Conservation (phyloP, 1,284 basidiomycete genomes). For the Tilletia caries region DNA sequence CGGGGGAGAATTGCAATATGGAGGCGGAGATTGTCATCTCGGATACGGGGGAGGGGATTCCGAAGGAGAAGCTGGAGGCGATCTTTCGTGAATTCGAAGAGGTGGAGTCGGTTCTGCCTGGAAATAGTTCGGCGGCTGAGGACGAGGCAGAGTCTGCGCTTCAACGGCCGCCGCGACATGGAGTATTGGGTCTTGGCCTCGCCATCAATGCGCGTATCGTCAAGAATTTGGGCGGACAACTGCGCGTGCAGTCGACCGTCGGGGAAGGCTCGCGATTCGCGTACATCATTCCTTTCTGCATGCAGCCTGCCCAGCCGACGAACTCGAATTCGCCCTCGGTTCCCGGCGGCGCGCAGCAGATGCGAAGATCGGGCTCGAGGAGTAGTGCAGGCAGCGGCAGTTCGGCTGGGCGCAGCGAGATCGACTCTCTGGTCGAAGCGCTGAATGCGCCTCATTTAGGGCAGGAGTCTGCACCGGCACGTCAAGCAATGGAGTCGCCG, state of each 20-base stretch:
- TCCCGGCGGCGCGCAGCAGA: conserved; percentile 22
- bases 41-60: conserved; percentile 76
- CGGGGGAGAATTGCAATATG: conserved; percentile 49
- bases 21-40: conserved; percentile 72
- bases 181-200: conserved; percentile 64
- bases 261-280: conserved; percentile 71
- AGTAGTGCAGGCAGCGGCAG: conserved; percentile 30
- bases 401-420: conserved; percentile 56
- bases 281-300: conserved; percentile 64
- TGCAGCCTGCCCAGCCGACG: conserved; percentile 26
- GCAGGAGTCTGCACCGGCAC: conserved; percentile 41
- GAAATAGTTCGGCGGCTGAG: conserved; percentile 12
- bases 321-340: conserved; percentile 16
- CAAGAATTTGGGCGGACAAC: conserved; percentile 73
- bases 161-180: conserved; percentile 14
- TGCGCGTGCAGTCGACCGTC: conserved; percentile 72
- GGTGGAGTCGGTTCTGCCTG: conserved; percentile 62
- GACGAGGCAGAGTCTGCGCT: background rate
- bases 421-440: conserved; percentile 68
- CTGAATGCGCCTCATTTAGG: conserved; percentile 55
- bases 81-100: conserved; percentile 85
- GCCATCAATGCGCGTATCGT: conserved; percentile 77
- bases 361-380: conserved; percentile 33
- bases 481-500: background rate
- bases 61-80: conserved; percentile 68